Base-by-base conservation (phyloP, 441 rosid genomes). In the Gossypium davidsonii region DNA sequence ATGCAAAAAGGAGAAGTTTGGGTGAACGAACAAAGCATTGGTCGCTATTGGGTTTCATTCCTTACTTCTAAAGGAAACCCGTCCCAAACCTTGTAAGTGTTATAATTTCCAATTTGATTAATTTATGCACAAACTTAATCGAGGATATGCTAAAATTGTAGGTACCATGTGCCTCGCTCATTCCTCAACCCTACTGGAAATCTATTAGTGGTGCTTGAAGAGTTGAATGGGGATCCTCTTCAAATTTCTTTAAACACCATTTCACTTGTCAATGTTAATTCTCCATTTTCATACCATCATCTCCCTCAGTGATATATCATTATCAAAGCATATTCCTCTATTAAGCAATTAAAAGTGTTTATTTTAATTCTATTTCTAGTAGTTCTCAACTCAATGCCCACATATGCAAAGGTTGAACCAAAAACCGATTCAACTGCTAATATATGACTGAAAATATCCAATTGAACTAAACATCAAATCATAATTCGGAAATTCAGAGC, bases 1-100 rank as follows among this genome's bases (percentile, higher is more conserved):
- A 90, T 90, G 94, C 88, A 90, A 3, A 89, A 89, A 83, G 94
- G 94, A 21, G 86, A 86, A 78, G 80, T 82, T 18, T 88, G 90
- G 89, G 86, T 90, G 59, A 90, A 90, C 73, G 91, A 86, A 55
- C 80, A 77, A 67, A 90, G 94, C 66, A 86, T 90, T 39, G 92
- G 94, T 51, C 90, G 94, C 44, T 88, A 79, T 63, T 90, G 94
- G 94, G 86, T 88, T 39, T 88, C 92, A 9, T 90, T 86, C 70
- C 83, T 26, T 15, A 86, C 89, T 44, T 52, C 86, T 4, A 23
- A 78, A 42, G 91, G 94, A 49, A 73, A 53, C 60, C 84, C 94
- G 69, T 90, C 92, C 2, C 91, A 90, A 60, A 61, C 81, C 48
- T 31, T 82, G 94, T 86, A 86, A 46, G 91, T 76, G 1, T 1